Percentiles rank a stretch among this genome's conserved stretches.
These are phyloP conservation scores for Trametes meyenii DNA, from an alignment of 768 basidiomycete species.

Conservation along the genomic window DNA sequence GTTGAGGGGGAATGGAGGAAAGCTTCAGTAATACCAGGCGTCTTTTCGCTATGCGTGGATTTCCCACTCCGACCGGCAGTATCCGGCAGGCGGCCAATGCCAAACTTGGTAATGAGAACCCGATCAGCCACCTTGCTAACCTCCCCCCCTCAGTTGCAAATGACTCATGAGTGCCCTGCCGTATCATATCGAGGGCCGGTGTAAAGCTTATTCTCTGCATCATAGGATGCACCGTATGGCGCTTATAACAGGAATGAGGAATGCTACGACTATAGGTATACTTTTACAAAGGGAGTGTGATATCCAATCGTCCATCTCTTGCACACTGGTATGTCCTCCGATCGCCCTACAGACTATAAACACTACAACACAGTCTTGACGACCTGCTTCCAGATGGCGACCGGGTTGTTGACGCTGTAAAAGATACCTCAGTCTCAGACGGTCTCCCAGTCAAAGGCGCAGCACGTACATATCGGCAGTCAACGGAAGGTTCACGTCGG, in stretches of 20 bases:
- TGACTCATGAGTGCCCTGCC: too few species aligned
- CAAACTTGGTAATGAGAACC: neutral
- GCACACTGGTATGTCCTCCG: too few species aligned
- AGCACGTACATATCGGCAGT: conserved; percentile 50
- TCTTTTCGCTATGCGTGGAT: too few species aligned
- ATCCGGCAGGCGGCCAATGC: neutral
- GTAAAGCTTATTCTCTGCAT: too few species aligned
- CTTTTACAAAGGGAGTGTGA: neutral
- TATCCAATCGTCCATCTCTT: neutral
- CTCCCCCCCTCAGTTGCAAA: too few species aligned
- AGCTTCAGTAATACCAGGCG: neutral
- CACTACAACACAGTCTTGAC: conserved; percentile 34
- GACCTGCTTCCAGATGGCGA: conserved; percentile 55
- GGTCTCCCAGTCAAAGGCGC: neutral
- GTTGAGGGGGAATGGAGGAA: neutral
- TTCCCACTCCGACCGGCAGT: neutral
- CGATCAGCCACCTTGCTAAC: too few species aligned
- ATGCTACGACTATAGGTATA: neutral
- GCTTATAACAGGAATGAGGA: too few species aligned
- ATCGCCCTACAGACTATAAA: too few species aligned
- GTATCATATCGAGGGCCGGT: too few species aligned
- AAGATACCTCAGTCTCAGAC: neutral
- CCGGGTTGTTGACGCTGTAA: conserved; percentile 56
- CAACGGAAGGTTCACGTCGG: conserved; percentile 54
- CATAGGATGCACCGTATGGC: too few species aligned